Base-by-base conservation (phyloP, 2,329 filamentous ascomycete genomes). In the Trichocomaceae sp. region DNA sequence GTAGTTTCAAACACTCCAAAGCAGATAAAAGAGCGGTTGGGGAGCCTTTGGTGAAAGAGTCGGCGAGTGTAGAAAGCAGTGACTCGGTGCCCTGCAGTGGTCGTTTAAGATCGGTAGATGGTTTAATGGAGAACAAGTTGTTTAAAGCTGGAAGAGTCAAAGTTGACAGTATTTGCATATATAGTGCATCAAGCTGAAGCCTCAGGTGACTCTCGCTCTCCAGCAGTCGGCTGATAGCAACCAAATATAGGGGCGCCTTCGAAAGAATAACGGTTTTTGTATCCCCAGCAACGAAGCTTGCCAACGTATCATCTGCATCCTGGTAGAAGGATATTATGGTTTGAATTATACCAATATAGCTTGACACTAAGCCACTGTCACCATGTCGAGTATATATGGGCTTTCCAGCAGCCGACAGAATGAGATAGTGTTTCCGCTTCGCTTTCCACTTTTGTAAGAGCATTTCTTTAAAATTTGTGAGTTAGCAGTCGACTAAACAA, bases 291-390 rank as follows among this genome's bases (percentile, higher is more conserved):
- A 86, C 90, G 68, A 99, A 99, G 13, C 86, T 86, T 60, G 83
- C 82, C 10, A 99, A 78, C 0, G 82, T 83, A 66, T 96, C 88
- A 54, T 87, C 81, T 8, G 86, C 82, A 46, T 85, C 85, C 68
- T 96, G 87, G 66, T 95, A 97, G 68, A 96, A 96, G 1, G 93
- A 97, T 59, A 99, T 96, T 63, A 99, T 92, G 44, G 93, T 99
- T 69, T 97, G 93, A 1, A 96, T 86, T 17, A 99, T 86, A 41
- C 93, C 93, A 69, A 97, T 92, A 63, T 93, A 96, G 50, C 88
- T 87, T 63, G 95, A 96, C 67, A 97, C 90, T 44, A 97, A 77
- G 53, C 86, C 84, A 61, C 95, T 81, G 62, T 96, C 90, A 41
- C 95, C 93, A 68, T 99, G 92, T 48, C 95, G 83, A 65, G 90